phyloP scores from a whole-genome alignment of 768 basidiomycete species.

The Mycena indigotica region DNA sequence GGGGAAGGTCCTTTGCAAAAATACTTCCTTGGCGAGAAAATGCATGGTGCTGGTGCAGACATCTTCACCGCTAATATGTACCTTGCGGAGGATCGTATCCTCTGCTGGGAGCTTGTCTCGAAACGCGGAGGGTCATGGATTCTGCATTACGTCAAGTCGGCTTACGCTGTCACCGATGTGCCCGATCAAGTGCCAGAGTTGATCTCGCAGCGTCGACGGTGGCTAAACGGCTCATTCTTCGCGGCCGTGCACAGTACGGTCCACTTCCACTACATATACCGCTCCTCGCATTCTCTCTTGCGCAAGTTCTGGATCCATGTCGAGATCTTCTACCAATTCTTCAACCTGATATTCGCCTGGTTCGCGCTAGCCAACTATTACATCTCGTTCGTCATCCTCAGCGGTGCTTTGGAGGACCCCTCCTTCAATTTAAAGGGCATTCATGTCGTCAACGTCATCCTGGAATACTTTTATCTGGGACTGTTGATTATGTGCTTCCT shows the following conservation, averaged over 20 bases:
- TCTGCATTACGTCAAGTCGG: slow-evolving; percentile 94
- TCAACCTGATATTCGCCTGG: slow-evolving; percentile 93
- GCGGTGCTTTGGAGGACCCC: slow-evolving; percentile 70
- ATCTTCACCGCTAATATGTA: slow-evolving; percentile 98
- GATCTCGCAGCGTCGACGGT: slow-evolving; percentile 91
- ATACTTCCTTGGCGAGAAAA: slow-evolving; percentile 96
- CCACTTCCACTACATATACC: slow-evolving; percentile 95
- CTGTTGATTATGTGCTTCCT: slow-evolving; percentile 87
- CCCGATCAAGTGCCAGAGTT: slow-evolving; percentile 93
- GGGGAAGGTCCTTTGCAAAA: slow-evolving; percentile 92
- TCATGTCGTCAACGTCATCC: slow-evolving; percentile 69
- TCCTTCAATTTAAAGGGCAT: slow-evolving; percentile 62
- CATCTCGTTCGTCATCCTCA: slow-evolving; percentile 83
- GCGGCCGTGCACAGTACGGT: slow-evolving; percentile 90
- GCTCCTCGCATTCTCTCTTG: slow-evolving; percentile 78
- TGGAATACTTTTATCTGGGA: slow-evolving; percentile 88
- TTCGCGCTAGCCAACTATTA: slow-evolving; percentile 89
- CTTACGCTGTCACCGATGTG: slow-evolving; percentile 90
- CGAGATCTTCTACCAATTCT: slow-evolving; percentile 88
- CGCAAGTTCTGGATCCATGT: slow-evolving; percentile 95
- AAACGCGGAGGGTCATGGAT: slow-evolving; percentile 90
- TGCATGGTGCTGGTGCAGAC: slow-evolving; percentile 85
- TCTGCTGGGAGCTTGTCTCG: slow-evolving; percentile 98
- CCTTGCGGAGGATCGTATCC: slow-evolving; percentile 88
- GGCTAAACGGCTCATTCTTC: slow-evolving; percentile 99